phyloP scores from a whole-genome alignment of 164 flowering plant genomes.

The Malania oleifera region DNA sequence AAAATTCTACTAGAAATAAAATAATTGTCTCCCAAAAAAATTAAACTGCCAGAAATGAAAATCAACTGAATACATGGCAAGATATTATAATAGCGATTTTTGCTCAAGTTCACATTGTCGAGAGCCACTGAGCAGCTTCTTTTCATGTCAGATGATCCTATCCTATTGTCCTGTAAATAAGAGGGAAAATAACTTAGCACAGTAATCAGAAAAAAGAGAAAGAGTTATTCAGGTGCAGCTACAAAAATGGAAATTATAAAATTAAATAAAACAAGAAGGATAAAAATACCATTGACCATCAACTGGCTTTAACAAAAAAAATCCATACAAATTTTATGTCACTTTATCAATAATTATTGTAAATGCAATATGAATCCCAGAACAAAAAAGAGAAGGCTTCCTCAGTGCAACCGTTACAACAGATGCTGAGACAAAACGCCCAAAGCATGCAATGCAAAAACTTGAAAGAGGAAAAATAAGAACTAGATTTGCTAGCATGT shows the following conservation, averaged over 20 bases:
- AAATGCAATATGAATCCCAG: not conserved
- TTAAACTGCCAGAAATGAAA: not conserved
- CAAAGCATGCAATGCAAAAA: too few species aligned
- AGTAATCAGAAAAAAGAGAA: not conserved
- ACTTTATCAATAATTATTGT: not conserved
- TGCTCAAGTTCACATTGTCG: slow-evolving; percentile 43
- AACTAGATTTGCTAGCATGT: too few species aligned
- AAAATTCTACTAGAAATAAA: not conserved
- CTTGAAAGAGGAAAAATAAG: too few species aligned
- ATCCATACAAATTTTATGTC: not conserved
- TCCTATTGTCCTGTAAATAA: slow-evolving; percentile 46
- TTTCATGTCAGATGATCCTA: slow-evolving; percentile 42
- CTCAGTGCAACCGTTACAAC: not conserved
- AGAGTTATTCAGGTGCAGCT: not conserved
- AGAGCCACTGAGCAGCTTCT: slow-evolving; percentile 61
- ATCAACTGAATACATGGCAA: slow-evolving; percentile 51
- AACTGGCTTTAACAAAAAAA: not conserved
- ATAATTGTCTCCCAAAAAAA: not conserved
- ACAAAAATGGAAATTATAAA: not conserved
- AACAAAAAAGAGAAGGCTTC: too few species aligned
- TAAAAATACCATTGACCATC: not conserved
- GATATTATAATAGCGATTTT: slow-evolving; percentile 76
- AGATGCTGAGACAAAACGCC: too few species aligned
- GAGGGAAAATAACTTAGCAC: not conserved
- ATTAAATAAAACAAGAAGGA: not conserved